A percentile compares a stretch with the other conserved stretches of the same genome.
phyloP scores from a whole-genome alignment of 352 stramenopile species.

The Pythium angustatum region DNA sequence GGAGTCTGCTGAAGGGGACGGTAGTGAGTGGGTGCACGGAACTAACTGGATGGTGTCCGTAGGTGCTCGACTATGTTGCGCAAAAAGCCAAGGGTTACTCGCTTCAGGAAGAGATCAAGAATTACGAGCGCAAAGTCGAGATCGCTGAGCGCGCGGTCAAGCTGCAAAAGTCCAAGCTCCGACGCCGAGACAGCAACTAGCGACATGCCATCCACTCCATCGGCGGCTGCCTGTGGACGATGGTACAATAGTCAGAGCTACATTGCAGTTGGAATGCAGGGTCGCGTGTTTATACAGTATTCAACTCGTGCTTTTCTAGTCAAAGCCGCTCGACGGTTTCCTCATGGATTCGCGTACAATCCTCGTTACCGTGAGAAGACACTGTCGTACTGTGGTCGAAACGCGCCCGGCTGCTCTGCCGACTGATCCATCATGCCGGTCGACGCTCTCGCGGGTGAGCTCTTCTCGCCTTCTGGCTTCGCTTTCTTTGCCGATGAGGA shows the following conservation, averaged over 20 bases:
- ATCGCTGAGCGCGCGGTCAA: conserved; percentile 89
- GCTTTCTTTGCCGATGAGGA: conserved; percentile 13
- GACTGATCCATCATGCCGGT: background rate
- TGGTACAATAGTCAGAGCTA: too few species aligned
- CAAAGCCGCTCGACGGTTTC: too few species aligned
- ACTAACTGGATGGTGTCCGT: background rate
- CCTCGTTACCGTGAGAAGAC: conserved; percentile 67
- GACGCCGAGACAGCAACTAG: conserved; percentile 28
- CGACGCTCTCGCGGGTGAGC: conserved; percentile 8
- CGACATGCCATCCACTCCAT: too few species aligned
- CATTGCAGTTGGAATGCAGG: too few species aligned
- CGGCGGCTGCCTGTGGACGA: too few species aligned
- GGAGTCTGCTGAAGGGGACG: background rate
- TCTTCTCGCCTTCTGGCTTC: conserved; percentile 18
- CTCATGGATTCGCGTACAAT: too few species aligned
- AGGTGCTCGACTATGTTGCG: conserved; percentile 90
- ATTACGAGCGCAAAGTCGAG: conserved; percentile 93
- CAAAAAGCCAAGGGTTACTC: conserved; percentile 91
- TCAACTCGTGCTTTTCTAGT: too few species aligned
- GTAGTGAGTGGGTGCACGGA: background rate
- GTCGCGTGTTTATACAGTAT: too few species aligned
- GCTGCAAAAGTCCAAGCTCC: conserved; percentile 31
- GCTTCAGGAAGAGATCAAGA: conserved; percentile 83
- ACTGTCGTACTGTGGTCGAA: conserved; percentile 65
- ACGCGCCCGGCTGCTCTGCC: conserved; percentile 20